Base-by-base conservation (phyloP, 192 early-diverging fungal genomes). In the Backusella parvicylindrica region DNA sequence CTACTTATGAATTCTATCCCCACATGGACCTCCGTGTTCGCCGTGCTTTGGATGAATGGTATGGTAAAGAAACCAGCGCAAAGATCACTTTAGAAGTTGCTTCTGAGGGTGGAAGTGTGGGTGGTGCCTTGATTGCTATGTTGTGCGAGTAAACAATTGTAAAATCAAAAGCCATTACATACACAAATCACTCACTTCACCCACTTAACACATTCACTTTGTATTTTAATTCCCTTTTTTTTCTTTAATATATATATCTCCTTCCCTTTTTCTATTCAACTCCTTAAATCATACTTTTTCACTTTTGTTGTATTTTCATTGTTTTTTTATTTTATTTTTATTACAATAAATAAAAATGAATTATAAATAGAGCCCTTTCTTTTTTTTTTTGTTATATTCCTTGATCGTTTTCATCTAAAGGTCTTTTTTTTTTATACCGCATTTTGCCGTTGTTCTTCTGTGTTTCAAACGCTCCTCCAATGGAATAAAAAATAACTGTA, bases 1-100 rank as follows among this genome's bases (percentile, higher is more conserved):
- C 92, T 38, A 87, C 96, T 41, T 99, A 94, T 82, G 92, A 97
- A 81, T 91, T 91, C 71, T 99, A 96, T 82, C 94, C 95, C 13
- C 87, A 91, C 80, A 96, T 94, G 83, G 89, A 93, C 47, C 84
- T 90, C 64, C 84, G 91, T 73, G 89, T 99, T 82, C 85, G 90
- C 56, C 87, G 89, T 65, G 90, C 92, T 60, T 77, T 97, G 36
- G 82, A 85, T 37, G 87, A 92, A 43, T 88, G 95, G 79, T 84
- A 96, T 67, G 96, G 93, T 33, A 83, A 85, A 18, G 90, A 92
- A 72, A 88, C 94, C 77, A 87, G 91, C 66, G 87, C 86, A 69
- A 88, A 76, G 73, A 87, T 91, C 82, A 91, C 84, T 78, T 85
- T 92, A 43, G 85, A 83, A 73, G 82, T 91, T 79, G 92, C 88